phyloP scores from a whole-genome alignment of 1,284 basidiomycete genomes.

The Irpex sp. region DNA sequence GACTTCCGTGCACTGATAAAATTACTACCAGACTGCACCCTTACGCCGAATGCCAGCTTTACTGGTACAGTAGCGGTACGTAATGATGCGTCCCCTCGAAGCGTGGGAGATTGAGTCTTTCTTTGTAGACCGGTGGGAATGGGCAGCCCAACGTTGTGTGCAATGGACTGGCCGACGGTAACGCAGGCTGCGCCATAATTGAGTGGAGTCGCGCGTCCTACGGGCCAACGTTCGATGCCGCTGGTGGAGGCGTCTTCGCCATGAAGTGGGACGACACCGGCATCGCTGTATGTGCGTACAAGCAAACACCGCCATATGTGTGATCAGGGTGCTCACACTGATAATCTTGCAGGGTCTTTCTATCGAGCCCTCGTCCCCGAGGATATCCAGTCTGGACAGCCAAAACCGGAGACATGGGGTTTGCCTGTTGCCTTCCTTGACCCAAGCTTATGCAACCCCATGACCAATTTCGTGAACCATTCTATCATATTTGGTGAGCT shows the following conservation, averaged over 20 bases:
- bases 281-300: conserved; percentile 58
- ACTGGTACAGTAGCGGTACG: conserved; percentile 44
- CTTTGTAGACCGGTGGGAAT: conserved; percentile 30
- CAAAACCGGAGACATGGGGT: conserved; percentile 60
- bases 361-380: conserved; percentile 67
- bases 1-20: background rate
- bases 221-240: conserved; percentile 65
- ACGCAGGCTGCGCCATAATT: conserved; percentile 66
- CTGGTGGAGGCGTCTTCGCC: conserved; percentile 73
- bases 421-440: conserved; percentile 57
- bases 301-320: background rate
- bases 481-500: conserved; percentile 58
- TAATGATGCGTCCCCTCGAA: background rate
- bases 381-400: conserved; percentile 55
- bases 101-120: background rate
- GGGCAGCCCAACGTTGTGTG: conserved; percentile 49
- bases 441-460: conserved; percentile 53
- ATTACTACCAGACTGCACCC: conserved; percentile 35
- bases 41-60: conserved; percentile 44
- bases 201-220: conserved; percentile 73
- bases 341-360: conserved; percentile 56
- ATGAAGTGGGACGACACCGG: conserved; percentile 78
- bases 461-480: conserved; percentile 59
- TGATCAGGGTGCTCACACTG: background rate
- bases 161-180: conserved; percentile 46